Base-by-base conservation (phyloP, 768 basidiomycete species). In the Kwoniella botswanensis region DNA sequence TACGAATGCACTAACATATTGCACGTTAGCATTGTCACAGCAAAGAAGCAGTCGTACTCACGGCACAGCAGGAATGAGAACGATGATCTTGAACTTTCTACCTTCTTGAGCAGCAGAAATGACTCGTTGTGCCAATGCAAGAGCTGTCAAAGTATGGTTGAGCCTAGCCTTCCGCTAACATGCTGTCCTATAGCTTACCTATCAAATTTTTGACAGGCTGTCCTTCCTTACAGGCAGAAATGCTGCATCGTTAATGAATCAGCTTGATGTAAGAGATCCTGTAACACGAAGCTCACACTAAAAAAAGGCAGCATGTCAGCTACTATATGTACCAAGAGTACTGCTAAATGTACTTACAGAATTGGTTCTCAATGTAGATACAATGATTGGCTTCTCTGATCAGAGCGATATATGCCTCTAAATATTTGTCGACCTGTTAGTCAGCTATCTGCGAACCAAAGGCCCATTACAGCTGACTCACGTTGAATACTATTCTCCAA, bases 41-140 rank as follows among this genome's bases (percentile, higher is more conserved):
- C 21, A 9, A 26, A 29, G 21, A 46, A 15, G 52, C 13, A 54
- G 5, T 44, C 4, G 6, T n/a, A 70, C 77, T 76, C 66, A 79
- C 15, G 95, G 95, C 1, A 97, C 87, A 80, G 96, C 94, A 0
- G 95, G 96, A 63, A 98, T 91, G 21, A 91, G 85, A 15, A 98
- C 88, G 61, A 96, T 86, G 63, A 97, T 92, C 92, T 94, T 74
- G 87, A 98, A 98, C 78, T 92, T 92, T 68, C 86, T 82, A 1
- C 89, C 89, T 18, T 88, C 87, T 60, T 80, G 74, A 0, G 90
- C 93, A 6, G 97, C 95, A n/a, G 86, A 86, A n/a, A 93, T 74
- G 80, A 98, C 92, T 3, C 97, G 88, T 72, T 92, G 88, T 0
- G 92, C 91, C 18, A 99, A 84, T 0, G 97, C 95, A 17, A 85